Percentiles rank a stretch among this genome's conserved stretches.
Conservation (phyloP, 2,329 filamentous ascomycete species). For the Mycocentrospora acerina region DNA sequence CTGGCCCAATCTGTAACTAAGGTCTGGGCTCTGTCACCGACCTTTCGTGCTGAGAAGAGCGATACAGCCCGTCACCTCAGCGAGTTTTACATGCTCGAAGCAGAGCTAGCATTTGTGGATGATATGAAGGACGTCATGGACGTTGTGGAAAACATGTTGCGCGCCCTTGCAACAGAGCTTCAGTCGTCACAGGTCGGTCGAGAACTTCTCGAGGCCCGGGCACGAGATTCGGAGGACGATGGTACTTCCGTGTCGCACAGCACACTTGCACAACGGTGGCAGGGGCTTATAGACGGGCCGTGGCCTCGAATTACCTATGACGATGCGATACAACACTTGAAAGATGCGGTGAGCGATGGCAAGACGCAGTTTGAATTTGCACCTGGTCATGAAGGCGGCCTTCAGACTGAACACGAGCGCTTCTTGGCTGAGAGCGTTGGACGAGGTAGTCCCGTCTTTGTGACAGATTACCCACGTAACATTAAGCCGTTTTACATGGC, state of each 20-base stretch:
- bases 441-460: slow-evolving; percentile 72
- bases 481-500: slow-evolving; percentile 94
- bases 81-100: slow-evolving; percentile 99
- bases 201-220: slow-evolving; percentile 56
- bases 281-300: slow-evolving; percentile 65
- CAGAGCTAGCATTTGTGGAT: slow-evolving; percentile 78
- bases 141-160: slow-evolving; percentile 77
- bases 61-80: slow-evolving; percentile 92
- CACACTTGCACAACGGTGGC: slow-evolving; percentile 70
- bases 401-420: slow-evolving; percentile 91
- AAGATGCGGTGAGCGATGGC: slow-evolving; percentile 55
- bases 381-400: slow-evolving; percentile 70
- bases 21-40: slow-evolving; percentile 92
- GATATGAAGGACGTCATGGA: slow-evolving; percentile 72
- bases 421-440: slow-evolving; percentile 73
- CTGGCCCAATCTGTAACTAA: slow-evolving; percentile 83
- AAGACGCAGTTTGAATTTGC: slow-evolving; percentile 63
- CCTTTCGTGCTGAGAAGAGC: slow-evolving; percentile 81
- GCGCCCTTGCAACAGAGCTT: slow-evolving; percentile 55
- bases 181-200: slow-evolving; percentile 53
- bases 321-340: slow-evolving; percentile 70
- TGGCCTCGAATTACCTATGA: slow-evolving; percentile 88
- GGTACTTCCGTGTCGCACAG: slow-evolving; percentile 45
- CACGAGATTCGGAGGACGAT: slow-evolving; percentile 40
- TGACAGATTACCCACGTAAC: slow-evolving; percentile 85